Evolutionary conservation across 1,284 basidiomycete genomes (phyloP).

Genomic region (Puccinia horiana): DNA sequence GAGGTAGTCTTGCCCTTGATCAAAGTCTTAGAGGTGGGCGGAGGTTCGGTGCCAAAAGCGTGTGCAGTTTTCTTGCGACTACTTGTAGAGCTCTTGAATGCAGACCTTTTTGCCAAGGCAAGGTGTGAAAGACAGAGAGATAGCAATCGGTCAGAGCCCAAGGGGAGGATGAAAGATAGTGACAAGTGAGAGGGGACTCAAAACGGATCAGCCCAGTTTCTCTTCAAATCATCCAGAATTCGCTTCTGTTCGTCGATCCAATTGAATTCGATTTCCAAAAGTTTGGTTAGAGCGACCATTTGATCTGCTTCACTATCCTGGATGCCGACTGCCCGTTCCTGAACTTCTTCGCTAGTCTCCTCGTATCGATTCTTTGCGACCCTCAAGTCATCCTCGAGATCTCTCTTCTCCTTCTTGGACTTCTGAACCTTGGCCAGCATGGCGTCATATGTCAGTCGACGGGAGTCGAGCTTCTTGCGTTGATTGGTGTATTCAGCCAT

Average conservation of each 20-base stretch:
- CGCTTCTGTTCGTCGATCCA: conserved; percentile 53
- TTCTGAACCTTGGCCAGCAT: conserved; percentile 55
- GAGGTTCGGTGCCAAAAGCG: conserved; percentile 38
- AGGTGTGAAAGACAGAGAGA: background rate
- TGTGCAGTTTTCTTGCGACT: conserved; percentile 42
- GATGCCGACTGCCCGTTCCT: conserved; percentile 53
- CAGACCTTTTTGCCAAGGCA: conserved; percentile 18
- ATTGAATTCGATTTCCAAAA: conserved; percentile 54
- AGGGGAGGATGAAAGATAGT: background rate
- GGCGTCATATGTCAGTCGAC: conserved; percentile 52
- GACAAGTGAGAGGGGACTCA: background rate
- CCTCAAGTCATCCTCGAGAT: conserved; percentile 55
- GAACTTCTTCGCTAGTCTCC: conserved; percentile 54
- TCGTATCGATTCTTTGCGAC: conserved; percentile 54
- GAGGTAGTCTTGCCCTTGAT: conserved; percentile 21
- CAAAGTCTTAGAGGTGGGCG: conserved; percentile 21
- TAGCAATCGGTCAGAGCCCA: background rate
- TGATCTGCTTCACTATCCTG: conserved; percentile 54
- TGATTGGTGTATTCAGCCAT: conserved; percentile 48
- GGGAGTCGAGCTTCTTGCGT: conserved; percentile 53
- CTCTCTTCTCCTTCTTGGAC: conserved; percentile 56
- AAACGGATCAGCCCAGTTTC: conserved; percentile 46
- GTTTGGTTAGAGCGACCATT: conserved; percentile 52
- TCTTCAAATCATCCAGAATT: conserved; percentile 53
- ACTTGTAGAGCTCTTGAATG: conserved; percentile 13